Base-by-base conservation (phyloP, 371 early-diverging fungal species). In the Actinomortierella wolfii region DNA sequence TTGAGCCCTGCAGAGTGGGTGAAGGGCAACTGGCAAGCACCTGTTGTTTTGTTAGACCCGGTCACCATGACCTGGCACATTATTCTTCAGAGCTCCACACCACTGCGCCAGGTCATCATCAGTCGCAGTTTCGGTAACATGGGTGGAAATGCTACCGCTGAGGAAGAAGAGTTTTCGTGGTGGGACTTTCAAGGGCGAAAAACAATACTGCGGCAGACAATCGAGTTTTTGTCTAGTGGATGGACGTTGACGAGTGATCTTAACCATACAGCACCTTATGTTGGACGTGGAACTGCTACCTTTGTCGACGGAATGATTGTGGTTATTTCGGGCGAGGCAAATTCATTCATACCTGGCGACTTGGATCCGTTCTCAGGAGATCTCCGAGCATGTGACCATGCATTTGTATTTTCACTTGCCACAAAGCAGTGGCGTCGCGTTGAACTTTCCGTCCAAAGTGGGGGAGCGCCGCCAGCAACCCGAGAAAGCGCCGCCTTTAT, bases 401-500 rank as follows among this genome's bases (percentile, higher is more conserved):
- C 63, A 24, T 73, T 59, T 25, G 25, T 73, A 17, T 73, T 56
- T 54, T 66, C 73, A 2, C 54, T 52, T 0, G 28, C 43, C 6
- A 56, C 50, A 23, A 45, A 51, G 21, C 49, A 50, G 9, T 73
- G 73, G 73, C 34, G 34, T 34, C 34, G 34, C 34, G 34, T 34
- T 11, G 34, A 34, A 34, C 34, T 34, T 34, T 34, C 34, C 11
- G 63, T 59, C 1, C 57, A 51, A 11, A 44, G 56, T 21, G 49
- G 58, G 15, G 65, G 48, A 4, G 47, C 29, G 14, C n/a, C 62
- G 44, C 73, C 73, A 20, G 73, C 66, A 23, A 66, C 67, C 0
- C 43, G 73, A 41, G 73, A 62, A n/a, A 67, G 56, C 50, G 73
- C 73, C 1, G 73, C 73, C 0, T 57, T 73, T 41, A 56, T 73